phyloP scores from a whole-genome alignment of 2,329 filamentous ascomycete species.

The Paraphaeosphaeria sporulosa region DNA sequence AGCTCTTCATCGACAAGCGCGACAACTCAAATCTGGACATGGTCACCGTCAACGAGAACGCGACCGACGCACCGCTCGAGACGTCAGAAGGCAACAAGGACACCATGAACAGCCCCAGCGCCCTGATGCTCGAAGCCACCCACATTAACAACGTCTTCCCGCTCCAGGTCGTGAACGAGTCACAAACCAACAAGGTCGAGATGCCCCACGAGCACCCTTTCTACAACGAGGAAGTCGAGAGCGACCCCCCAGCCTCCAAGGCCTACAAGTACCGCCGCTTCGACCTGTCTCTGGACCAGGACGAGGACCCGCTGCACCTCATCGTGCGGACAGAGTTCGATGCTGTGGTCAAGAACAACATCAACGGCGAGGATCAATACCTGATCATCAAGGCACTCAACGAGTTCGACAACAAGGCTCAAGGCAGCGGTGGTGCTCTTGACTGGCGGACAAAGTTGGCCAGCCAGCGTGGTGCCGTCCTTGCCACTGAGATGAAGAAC shows the following conservation, averaged over 20 bases:
- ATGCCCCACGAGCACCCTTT: constrained; percentile 95
- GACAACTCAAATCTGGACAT: constrained; percentile 94
- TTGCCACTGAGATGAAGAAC: constrained; percentile 99
- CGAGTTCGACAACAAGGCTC: constrained; percentile 98
- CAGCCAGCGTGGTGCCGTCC: constrained; percentile 92
- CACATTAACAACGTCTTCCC: constrained; percentile 99
- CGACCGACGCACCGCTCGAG: constrained; percentile 91
- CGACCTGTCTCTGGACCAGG: constrained; percentile 87
- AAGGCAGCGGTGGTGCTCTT: constrained; percentile 90
- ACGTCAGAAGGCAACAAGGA: constrained; percentile 93
- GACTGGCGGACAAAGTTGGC: constrained; percentile 97
- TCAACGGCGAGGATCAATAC: constrained; percentile 89
- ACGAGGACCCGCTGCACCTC: constrained; percentile 91
- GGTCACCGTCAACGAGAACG: constrained; percentile 99
- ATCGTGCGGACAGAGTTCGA: constrained; percentile 95
- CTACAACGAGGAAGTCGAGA: constrained; percentile 93
- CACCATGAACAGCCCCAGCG: constrained; percentile 88
- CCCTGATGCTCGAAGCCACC: constrained; percentile 94
- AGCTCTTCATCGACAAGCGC: constrained; percentile 98
- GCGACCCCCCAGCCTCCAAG: constrained; percentile 92
- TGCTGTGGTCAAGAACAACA: constrained; percentile 93
- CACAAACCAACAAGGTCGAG: constrained; percentile 76
- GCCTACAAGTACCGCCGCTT: constrained; percentile 98
- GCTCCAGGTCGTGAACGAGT: constrained; percentile 91
- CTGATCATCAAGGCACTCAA: constrained; percentile 95